These are phyloP conservation scores for Warburgia ugandensis DNA, from an alignment of 164 flowering plant genomes.

Conservation along the genomic window DNA sequence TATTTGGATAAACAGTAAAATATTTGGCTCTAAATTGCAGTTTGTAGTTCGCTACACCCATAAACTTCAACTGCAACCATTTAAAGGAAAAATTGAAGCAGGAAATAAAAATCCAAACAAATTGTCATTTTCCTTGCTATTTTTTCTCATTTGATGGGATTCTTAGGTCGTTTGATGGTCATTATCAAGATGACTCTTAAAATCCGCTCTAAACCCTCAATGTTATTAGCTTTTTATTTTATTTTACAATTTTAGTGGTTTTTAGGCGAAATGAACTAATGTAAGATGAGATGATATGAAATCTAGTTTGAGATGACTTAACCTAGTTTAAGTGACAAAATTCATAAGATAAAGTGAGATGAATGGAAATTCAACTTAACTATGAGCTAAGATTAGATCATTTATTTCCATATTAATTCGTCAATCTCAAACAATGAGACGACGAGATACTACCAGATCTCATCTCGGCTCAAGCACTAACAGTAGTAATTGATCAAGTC, in stretches of 20 bases:
- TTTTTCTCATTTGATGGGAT: background rate
- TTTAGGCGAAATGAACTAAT: no score
- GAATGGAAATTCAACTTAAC: background rate
- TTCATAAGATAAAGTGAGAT: background rate
- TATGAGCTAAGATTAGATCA: background rate
- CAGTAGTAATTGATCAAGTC: no score
- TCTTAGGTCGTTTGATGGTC: conserved; percentile 3
- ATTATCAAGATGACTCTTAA: background rate
- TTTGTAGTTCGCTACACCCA: background rate
- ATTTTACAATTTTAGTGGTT: no score
- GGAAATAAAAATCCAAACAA: background rate
- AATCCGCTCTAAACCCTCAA: background rate
- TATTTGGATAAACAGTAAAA: background rate
- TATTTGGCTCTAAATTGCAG: background rate
- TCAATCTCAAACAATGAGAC: no score
- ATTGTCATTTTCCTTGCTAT: background rate
- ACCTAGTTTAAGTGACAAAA: no score
- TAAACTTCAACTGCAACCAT: background rate
- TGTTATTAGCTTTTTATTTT: background rate
- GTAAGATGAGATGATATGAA: no score
- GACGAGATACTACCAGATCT: no score
- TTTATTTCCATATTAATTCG: background rate
- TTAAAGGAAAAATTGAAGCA: background rate
- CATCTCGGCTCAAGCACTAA: no score
- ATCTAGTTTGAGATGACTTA: no score